Percentiles rank a stretch among this genome's conserved stretches.
Conservation (phyloP, 2,329 filamentous ascomycete genomes). For the Mycogone perniciosa region DNA sequence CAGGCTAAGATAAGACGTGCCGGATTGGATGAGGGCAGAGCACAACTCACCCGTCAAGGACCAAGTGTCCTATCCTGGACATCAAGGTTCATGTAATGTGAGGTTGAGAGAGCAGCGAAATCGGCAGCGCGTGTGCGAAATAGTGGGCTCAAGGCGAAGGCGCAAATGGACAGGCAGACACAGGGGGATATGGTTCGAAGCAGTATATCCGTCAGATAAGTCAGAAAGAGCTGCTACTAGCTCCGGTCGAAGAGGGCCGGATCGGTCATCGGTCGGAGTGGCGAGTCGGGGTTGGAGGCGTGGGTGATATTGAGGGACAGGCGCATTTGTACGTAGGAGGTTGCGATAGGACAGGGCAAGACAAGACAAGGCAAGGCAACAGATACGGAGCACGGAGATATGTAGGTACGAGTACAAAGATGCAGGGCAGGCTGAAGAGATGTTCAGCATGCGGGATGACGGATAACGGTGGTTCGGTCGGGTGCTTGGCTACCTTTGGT, state of each 20-base stretch:
- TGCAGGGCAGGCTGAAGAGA: no score
- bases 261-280: conserved; percentile 9
- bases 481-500: conserved; percentile 10
- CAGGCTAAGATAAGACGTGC: conserved; percentile 1
- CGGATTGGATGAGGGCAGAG: not conserved
- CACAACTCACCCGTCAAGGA: conserved; percentile 11
- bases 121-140: not conserved
- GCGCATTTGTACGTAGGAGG: conserved; percentile 9
- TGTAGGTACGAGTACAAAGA: no score
- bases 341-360: conserved; percentile 4
- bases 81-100: conserved; percentile 10
- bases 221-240: conserved; percentile 10
- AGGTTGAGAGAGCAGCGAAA: not conserved
- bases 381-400: no score
- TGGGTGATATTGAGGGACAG: conserved; percentile 1
- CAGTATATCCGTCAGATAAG: not conserved
- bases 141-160: not conserved
- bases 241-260: conserved; percentile 9
- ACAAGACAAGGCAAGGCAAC: not conserved
- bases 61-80: conserved; percentile 9
- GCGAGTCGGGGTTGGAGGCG: conserved; percentile 2
- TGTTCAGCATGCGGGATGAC: conserved; percentile 12
- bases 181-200: conserved; percentile 2
- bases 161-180: conserved; percentile 3
- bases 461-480: conserved; percentile 2